A percentile compares a stretch with the other conserved stretches of the same genome.
Evolutionary conservation across 805 yeast species (phyloP).

Genomic region (Candida cerambycidarum): DNA sequence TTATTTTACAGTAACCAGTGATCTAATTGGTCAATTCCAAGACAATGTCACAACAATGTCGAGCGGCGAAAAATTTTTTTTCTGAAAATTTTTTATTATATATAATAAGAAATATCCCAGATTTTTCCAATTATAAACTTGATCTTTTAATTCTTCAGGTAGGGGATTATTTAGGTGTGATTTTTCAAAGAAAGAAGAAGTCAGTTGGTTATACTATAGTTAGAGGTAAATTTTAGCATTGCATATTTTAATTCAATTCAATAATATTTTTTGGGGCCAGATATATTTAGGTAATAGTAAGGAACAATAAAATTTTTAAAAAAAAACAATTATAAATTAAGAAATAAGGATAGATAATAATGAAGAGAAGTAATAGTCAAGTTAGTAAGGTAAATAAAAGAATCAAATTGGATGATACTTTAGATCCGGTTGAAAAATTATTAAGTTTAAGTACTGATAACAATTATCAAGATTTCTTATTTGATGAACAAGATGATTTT

Average conservation of each 20-base stretch:
- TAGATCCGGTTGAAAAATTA: conserved; percentile 45
- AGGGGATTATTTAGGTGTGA: background rate
- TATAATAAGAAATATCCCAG: background rate
- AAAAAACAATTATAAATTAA: background rate
- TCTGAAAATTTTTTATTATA: conserved; percentile 5
- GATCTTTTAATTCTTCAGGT: background rate
- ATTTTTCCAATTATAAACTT: background rate
- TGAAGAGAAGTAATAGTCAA: conserved; percentile 3
- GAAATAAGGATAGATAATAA: background rate
- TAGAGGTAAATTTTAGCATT: background rate
- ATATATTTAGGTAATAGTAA: conserved; percentile 1
- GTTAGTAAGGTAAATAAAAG: background rate
- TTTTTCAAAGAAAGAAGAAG: too few species aligned
- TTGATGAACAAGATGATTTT: conserved; percentile 7
- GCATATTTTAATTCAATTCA: conserved; percentile 5
- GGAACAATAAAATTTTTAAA: background rate
- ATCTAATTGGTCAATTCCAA: conserved; percentile 1
- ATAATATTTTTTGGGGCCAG: conserved; percentile 1
- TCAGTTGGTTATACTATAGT: too few species aligned
- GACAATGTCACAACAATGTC: conserved; percentile 6
- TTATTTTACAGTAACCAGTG: conserved; percentile 4
- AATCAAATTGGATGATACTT: conserved; percentile 17
- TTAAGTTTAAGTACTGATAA: conserved; percentile 25
- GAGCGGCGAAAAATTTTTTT: conserved; percentile 13
- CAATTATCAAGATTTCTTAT: conserved; percentile 1